phyloP scores from a whole-genome alignment of 371 early-diverging fungal genomes.

The Rhizopus sp. region DNA sequence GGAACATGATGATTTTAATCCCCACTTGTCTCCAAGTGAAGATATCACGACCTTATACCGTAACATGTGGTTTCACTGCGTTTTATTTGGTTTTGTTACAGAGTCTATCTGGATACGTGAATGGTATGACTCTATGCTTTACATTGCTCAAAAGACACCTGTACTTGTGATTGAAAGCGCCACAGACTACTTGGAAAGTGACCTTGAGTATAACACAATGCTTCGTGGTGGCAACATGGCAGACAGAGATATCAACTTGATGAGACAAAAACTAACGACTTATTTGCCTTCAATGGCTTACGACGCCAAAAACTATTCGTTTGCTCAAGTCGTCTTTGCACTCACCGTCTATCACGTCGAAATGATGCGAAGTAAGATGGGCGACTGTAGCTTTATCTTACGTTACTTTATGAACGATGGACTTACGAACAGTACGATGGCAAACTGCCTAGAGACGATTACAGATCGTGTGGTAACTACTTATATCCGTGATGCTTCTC shows the following conservation, averaged over 20 bases:
- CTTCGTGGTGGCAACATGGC: slow-evolving; percentile 63
- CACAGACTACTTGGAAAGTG: slow-evolving; percentile 85
- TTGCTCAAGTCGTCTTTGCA: slow-evolving; percentile 79
- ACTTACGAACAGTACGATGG: slow-evolving; percentile 69
- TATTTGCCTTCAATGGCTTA: slow-evolving; percentile 44
- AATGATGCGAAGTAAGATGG: slow-evolving; percentile 70
- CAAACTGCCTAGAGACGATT: slow-evolving; percentile 74
- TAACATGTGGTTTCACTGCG: slow-evolving; percentile 89
- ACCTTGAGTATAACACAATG: slow-evolving; percentile 87
- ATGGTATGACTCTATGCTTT: slow-evolving; percentile 68
- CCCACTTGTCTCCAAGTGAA: slow-evolving; percentile 60
- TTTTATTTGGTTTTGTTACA: slow-evolving; percentile 74
- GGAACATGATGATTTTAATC: slow-evolving; percentile 60
- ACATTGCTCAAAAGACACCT: slow-evolving; percentile 87
- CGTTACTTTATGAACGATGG: slow-evolving; percentile 87
- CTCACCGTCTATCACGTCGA: slow-evolving; percentile 87
- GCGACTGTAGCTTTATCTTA: slow-evolving; percentile 71
- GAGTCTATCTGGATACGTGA: slow-evolving; percentile 79
- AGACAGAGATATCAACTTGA: slow-evolving; percentile 51
- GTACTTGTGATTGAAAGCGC: slow-evolving; percentile 74
- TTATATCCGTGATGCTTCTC: slow-evolving; percentile 59
- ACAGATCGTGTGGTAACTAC: slow-evolving; percentile 60
- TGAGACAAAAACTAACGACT: slow-evolving; percentile 37
- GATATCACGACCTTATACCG: slow-evolving; percentile 76
- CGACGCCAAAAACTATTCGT: slow-evolving; percentile 68